These are phyloP conservation scores for Cadophora sp. DNA, from an alignment of 2,329 filamentous ascomycete genomes.

Conservation along the genomic window DNA sequence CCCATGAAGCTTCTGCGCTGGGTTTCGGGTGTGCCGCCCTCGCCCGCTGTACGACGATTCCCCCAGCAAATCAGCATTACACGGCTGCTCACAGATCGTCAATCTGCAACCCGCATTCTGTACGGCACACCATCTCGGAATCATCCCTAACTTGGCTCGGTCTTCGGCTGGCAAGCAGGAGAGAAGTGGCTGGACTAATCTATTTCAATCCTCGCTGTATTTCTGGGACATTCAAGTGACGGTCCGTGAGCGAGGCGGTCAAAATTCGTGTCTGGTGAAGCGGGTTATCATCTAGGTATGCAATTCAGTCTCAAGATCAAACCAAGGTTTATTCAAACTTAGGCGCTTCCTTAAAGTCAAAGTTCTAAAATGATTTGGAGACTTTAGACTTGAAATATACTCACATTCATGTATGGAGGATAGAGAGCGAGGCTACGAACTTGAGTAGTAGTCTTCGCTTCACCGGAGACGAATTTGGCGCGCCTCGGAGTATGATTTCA, in stretches of 20 bases:
- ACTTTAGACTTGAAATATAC: too few species aligned
- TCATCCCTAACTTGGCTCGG: neutral
- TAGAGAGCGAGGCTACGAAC: too few species aligned
- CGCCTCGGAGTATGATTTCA: neutral
- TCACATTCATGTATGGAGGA: too few species aligned
- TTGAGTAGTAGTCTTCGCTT: too few species aligned
- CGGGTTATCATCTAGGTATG: too few species aligned
- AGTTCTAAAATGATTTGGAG: too few species aligned
- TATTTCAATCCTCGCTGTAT: neutral
- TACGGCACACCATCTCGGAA: slow-evolving; percentile 9
- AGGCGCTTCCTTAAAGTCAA: too few species aligned
- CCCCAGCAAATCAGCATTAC: neutral
- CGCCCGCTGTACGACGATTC: neutral
- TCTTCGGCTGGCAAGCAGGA: neutral
- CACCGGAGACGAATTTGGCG: too few species aligned
- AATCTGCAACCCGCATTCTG: slow-evolving; percentile 12
- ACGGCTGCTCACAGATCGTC: slow-evolving; percentile 9
- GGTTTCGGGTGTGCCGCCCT: neutral
- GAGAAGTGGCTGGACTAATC: neutral
- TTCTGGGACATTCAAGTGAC: slow-evolving; percentile 3
- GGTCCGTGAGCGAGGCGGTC: too few species aligned
- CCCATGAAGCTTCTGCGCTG: neutral
- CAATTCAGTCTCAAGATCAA: too few species aligned
- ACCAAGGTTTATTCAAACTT: too few species aligned
- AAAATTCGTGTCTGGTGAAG: too few species aligned